Evolutionary conservation across 1,284 basidiomycete species (phyloP), one percentile per base, ranked within the genome.

Genomic region (Ganoderma boninense): DNA sequence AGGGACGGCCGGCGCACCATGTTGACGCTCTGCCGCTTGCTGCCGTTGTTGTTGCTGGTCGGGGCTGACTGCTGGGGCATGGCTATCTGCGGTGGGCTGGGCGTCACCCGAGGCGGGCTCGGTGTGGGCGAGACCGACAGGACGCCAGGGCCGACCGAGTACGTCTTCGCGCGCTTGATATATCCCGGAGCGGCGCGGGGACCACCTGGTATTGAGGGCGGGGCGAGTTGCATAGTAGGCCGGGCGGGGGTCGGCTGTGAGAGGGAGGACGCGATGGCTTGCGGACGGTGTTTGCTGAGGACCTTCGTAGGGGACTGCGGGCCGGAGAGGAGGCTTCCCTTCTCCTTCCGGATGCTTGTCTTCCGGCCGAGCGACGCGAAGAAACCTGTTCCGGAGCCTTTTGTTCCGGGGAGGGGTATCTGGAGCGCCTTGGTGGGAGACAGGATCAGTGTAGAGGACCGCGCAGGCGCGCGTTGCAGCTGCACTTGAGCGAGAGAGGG

Each of bases 341-440:
- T 74, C 52, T 86, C 81, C 73, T 83, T 83, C 76, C 80, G 84
- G 20, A 89, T 78, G 76, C 93, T 95, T 20, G 87, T 83, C 78
- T 89, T 94, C 32, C 93, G 85, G 5, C 93, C 91, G 20, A 95
- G 85, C 0, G 92, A 90, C 4, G 93, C 84, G 77, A 95, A 92
- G 83, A 95, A 94, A 32, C 87, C 87, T 4, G 75, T 76, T 2
- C 86, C 86, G 32, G 86, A 78, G 65, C 86, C 86, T 64, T 81
- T 84, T 66, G 75, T 73, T 71, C 75, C 77, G 18, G 72, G 79
- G 2, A 79, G 70, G 2, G 78, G 74, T 13, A 79, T 59, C 20
- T 79, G 77, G 23, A 80, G 81, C n/a, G 82, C 78, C 14, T 77
- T 74, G 7, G 82, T 71, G 0, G 82, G 80, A 1, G 83, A 80